Percentiles rank a stretch among this genome's conserved stretches.
These are phyloP conservation scores for Talaromyces sp. DNA, from an alignment of 2,329 filamentous ascomycete species.

Conservation along the genomic window DNA sequence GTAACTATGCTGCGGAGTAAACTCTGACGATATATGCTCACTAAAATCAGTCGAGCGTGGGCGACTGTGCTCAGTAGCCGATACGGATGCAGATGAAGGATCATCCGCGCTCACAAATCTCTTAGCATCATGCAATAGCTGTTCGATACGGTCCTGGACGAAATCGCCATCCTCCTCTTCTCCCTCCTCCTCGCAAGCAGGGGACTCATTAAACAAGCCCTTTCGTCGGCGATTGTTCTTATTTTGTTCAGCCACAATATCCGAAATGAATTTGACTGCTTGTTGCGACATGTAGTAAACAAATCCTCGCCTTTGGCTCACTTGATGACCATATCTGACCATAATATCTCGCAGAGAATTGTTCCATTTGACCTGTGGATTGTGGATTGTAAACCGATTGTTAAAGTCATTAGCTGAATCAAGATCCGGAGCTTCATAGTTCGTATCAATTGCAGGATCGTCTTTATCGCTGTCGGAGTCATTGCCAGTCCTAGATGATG, in stretches of 20 bases:
- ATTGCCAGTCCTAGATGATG: conserved; percentile 25
- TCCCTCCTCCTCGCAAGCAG: conserved; percentile 9
- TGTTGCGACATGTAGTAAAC: conserved; percentile 95
- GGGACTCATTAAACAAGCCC: conserved; percentile 10
- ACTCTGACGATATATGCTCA: conserved; percentile 78
- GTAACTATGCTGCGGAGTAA: conserved; percentile 86
- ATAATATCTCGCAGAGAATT: conserved; percentile 94
- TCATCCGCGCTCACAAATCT: conserved; percentile 74
- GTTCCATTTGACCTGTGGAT: conserved; percentile 97
- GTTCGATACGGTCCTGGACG: conserved; percentile 78
- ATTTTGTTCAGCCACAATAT: conserved; percentile 91
- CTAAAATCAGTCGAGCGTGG: conserved; percentile 49
- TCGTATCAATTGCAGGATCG: conserved; percentile 47
- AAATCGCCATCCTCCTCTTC: conserved; percentile 59
- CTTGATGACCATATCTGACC: conserved; percentile 93
- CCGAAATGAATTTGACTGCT: conserved; percentile 95
- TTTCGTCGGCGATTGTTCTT: conserved; percentile 56
- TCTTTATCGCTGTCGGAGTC: conserved; percentile 53
- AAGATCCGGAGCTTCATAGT: conserved; percentile 64
- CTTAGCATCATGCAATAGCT: conserved; percentile 76
- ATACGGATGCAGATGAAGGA: conserved; percentile 32
- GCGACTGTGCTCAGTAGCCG: conserved; percentile 31
- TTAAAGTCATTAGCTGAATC: conserved; percentile 94
- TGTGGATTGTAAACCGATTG: conserved; percentile 97
- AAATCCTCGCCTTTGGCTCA: conserved; percentile 90